Percentiles rank a stretch among this genome's conserved stretches.
Conservation (phyloP, 2,329 filamentous ascomycete genomes). For the Onygenales sp. region DNA sequence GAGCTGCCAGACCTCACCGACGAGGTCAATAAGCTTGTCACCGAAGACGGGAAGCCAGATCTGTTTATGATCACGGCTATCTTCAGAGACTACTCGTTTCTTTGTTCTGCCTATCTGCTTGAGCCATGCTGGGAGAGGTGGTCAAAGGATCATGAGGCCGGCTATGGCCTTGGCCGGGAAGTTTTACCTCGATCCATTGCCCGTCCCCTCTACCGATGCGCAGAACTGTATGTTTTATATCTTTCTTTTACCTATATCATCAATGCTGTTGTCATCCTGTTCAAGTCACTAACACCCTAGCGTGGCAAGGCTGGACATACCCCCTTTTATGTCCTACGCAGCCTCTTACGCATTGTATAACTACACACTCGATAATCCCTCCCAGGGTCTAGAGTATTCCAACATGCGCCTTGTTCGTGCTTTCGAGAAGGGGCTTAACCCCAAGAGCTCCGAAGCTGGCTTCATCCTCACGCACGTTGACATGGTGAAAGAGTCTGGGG, state of each 20-base stretch:
- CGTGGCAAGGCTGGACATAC: slow-evolving; percentile 54
- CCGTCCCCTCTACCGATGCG: slow-evolving; percentile 73
- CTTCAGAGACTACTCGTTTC: slow-evolving; percentile 86
- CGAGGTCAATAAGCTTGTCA: slow-evolving; percentile 57
- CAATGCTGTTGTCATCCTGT: slow-evolving; percentile 14
- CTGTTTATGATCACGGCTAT: slow-evolving; percentile 73
- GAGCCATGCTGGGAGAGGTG: slow-evolving; percentile 81
- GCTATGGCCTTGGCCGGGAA: slow-evolving; percentile 69
- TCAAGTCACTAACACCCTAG: slow-evolving; percentile 4
- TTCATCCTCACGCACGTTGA: slow-evolving; percentile 95
- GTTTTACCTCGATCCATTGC: slow-evolving; percentile 64
- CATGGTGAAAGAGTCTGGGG: slow-evolving; percentile 82
- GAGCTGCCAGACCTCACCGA: slow-evolving; percentile 68
- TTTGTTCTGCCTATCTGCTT: slow-evolving; percentile 79
- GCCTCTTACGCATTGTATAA: slow-evolving; percentile 56
- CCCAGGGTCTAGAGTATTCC: slow-evolving; percentile 44
- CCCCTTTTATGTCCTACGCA: slow-evolving; percentile 84
- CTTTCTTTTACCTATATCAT: neutral
- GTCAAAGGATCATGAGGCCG: slow-evolving; percentile 47
- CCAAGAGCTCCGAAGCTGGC: slow-evolving; percentile 78
- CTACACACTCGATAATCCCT: slow-evolving; percentile 50
- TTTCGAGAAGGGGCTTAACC: slow-evolving; percentile 83
- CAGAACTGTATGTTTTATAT: slow-evolving; percentile 62
- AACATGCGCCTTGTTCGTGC: slow-evolving; percentile 78
- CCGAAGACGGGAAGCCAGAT: slow-evolving; percentile 48